Evolutionary conservation across 1,284 basidiomycete genomes (phyloP), one percentile per base, ranked within the genome.

Genomic region (Ceratobasidium sp.): DNA sequence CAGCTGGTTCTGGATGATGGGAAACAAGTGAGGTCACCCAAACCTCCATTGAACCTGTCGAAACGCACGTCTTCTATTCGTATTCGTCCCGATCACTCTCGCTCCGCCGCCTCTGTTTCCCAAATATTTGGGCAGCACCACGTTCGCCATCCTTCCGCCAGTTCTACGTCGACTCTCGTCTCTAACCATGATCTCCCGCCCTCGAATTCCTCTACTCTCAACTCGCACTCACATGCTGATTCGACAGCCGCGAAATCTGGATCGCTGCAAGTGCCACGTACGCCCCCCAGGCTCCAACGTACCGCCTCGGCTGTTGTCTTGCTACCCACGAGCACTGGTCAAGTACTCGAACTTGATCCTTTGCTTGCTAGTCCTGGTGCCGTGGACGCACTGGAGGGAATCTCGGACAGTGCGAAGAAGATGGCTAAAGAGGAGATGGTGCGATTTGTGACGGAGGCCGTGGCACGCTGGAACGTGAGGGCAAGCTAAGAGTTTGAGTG

Each of bases 331-430:
- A 86, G 85, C 67, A 90, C 92, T 76, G 92, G 91, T 0, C 88
- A 89, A 76, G 78, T 91, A 12, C 83, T 93, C 18, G 90, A 92
- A 79, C 92, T 93, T 76, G 89, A 93, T 76, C 90, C 92, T 4
- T 80, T 92, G 53, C 83, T 84, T 62, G 90, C 91, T 0, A 89
- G 89, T 0, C 90, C 90, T 0, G 83, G 85, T 1, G 83, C 88
- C 52, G 81, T 93, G 43, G 90, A 92, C 76, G 87, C 85, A 52
- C 82, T 93, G 12, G 88, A 91, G 72, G 91, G 90, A 2, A 90
- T 93, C 72, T 87, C 90, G 0, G 87, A 89, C 72, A 90, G 89
- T 76, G 90, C 92, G 45, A 93, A 92, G 84, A 91, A 90, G 78
- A 87, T 91, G 76, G 91, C 90, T 12, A 87, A 86, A 76, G 85